Evolutionary conservation across 257 asterid species (phyloP), one percentile per base, ranked within the genome.

Genomic region (Oldenlandia corymbosa): DNA sequence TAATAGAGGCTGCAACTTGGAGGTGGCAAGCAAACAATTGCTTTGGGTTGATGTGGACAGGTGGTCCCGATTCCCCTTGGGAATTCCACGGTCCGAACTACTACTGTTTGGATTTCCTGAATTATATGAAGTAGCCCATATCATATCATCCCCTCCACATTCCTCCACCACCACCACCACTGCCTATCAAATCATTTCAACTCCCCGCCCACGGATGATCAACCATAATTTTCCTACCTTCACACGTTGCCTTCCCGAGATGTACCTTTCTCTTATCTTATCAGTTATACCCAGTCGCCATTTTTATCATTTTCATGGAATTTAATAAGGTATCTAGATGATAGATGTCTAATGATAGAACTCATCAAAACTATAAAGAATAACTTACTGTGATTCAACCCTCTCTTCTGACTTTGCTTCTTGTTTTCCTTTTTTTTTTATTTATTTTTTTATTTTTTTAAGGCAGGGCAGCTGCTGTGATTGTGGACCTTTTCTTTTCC

Each of bases 31-130:
- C 20, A 27, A 23, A 5, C 36, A 67, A 47, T 67, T 70, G 74
- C 50, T 26, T 10, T 37, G 61, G 58, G n/a, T 10, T 48, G 52
- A 66, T 48, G 57, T 36, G 54, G 71, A 68, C 68, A 66, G 51
- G 70, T 68, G 77, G 82, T 58, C 60, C 74, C 69, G 59, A 67
- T 49, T 20, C 26, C 24, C 66, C 18, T 41, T 62, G 9, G 12
- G 18, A 30, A 32, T 10, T 30, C 47, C 37, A 63, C 2, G 45
- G 68, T 63, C 58, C 67, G n/a, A 20, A 12, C 17, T 20, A 14
- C 27, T 23, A 13, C 37, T 23, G 17, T 16, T 28, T 18, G 57
- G 60, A n/a, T n/a, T 17, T 57, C 50, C 51, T 20, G 30, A 46
- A 10, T 26, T 70, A 47, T 57, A 47, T 56, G 75, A 48, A 48